Evolutionary conservation across 2,329 filamentous ascomycete genomes (phyloP).

Genomic region (Clarireedia homoeocarpa): DNA sequence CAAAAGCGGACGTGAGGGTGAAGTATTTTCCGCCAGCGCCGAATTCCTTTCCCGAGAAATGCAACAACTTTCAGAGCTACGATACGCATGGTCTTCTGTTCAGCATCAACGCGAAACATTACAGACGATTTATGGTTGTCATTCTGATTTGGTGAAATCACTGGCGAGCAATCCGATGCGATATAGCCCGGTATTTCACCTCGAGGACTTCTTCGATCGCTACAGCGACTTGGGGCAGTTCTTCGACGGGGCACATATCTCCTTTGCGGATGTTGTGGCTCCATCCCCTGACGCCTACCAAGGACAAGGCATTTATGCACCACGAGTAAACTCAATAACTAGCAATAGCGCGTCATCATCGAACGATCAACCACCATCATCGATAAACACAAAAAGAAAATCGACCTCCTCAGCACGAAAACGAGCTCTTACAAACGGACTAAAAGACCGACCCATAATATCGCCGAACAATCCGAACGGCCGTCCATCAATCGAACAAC

Average conservation of each 20-base stretch:
- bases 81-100: slow-evolving; percentile 68
- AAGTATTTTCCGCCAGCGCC: slow-evolving; percentile 51
- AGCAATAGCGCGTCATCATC: slow-evolving; percentile 13
- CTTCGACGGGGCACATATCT: slow-evolving; percentile 70
- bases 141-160: slow-evolving; percentile 70
- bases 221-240: slow-evolving; percentile 53
- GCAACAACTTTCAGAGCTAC: slow-evolving; percentile 68
- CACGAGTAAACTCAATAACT: slow-evolving; percentile 31
- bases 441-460: slow-evolving; percentile 24
- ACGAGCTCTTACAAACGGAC: slow-evolving; percentile 27
- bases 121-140: slow-evolving; percentile 69
- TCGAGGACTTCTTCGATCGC: slow-evolving; percentile 82
- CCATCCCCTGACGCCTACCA: slow-evolving; percentile 48
- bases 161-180: slow-evolving; percentile 60
- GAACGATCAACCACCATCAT: not conserved
- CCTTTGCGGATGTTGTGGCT: slow-evolving; percentile 56
- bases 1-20: slow-evolving; percentile 33
- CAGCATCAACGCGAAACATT: slow-evolving; percentile 75
- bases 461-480: slow-evolving; percentile 24
- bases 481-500: slow-evolving; percentile 2
- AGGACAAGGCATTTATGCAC: slow-evolving; percentile 41
- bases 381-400: slow-evolving; percentile 11
- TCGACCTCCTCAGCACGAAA: slow-evolving; percentile 28
- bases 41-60: slow-evolving; percentile 72
- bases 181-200: slow-evolving; percentile 72